These are phyloP conservation scores for Marchantia polymorpha DNA, from an alignment of 225 moss, liverwort and hornwort genomes.

Conservation along the genomic window DNA sequence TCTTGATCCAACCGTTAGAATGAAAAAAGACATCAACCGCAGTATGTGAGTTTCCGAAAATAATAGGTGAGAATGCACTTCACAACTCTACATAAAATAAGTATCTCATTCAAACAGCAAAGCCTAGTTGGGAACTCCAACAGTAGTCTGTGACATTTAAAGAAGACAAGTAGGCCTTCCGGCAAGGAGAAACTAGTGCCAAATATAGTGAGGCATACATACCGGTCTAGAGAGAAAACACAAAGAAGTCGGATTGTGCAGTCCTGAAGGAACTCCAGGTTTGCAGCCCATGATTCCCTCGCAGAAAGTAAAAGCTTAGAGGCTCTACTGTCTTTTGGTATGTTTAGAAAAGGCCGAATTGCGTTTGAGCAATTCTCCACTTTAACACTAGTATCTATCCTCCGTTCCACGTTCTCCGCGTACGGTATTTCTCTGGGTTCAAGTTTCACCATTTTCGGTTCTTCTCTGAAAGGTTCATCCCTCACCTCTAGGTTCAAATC, in stretches of 20 bases:
- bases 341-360: slow-evolving; percentile 6
- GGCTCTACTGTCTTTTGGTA: slow-evolving; percentile 46
- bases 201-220: slow-evolving; percentile 13
- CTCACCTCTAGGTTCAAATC: slow-evolving; percentile 72
- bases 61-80: too few species aligned
- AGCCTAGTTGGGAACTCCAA: too few species aligned
- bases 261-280: slow-evolving; percentile 81
- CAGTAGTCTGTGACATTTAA: too few species aligned
- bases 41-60: too few species aligned
- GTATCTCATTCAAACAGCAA: too few species aligned
- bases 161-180: neutral
- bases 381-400: slow-evolving; percentile 10
- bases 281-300: slow-evolving; percentile 65
- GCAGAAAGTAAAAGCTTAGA: slow-evolving; percentile 55
- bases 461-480: slow-evolving; percentile 36
- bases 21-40: too few species aligned
- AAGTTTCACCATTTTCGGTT: slow-evolving; percentile 19
- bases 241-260: slow-evolving; percentile 83
- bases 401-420: slow-evolving; percentile 13
- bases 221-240: slow-evolving; percentile 87
- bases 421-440: slow-evolving; percentile 30
- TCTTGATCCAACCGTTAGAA: too few species aligned
- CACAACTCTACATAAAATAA: too few species aligned
- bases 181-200: neutral
- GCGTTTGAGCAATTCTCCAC: slow-evolving; percentile 27